phyloP scores from a whole-genome alignment of 1,284 basidiomycete species.

The Cryptococcus deneoformans region DNA sequence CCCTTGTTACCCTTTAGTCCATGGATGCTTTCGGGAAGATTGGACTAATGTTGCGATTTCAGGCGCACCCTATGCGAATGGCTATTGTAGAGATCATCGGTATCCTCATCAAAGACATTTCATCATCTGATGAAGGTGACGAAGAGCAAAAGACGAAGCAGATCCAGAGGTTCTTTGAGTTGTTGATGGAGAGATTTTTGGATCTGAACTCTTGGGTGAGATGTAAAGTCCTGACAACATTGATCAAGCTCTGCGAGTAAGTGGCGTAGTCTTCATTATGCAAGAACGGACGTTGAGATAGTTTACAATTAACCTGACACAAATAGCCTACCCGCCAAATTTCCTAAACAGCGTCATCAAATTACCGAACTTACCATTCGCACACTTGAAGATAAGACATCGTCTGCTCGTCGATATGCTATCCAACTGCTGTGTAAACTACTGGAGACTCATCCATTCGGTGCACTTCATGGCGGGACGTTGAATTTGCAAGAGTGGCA shows the following conservation, averaged over 20 bases:
- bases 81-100: slow-evolving; percentile 86
- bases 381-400: slow-evolving; percentile 86
- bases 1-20: too few species aligned
- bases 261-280: slow-evolving; percentile 19
- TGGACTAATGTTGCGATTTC: too few species aligned
- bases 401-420: slow-evolving; percentile 80
- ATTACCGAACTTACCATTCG: slow-evolving; percentile 73
- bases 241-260: slow-evolving; percentile 64
- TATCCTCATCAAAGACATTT: slow-evolving; percentile 72
- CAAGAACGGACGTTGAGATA: not conserved
- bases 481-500: slow-evolving; percentile 74
- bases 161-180: slow-evolving; percentile 75
- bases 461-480: slow-evolving; percentile 76
- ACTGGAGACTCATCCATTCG: slow-evolving; percentile 87
- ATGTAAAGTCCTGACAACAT: slow-evolving; percentile 75
- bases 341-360: slow-evolving; percentile 78
- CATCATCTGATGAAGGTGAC: slow-evolving; percentile 58
- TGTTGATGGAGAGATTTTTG: slow-evolving; percentile 77
- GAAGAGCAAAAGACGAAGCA: slow-evolving; percentile 71
- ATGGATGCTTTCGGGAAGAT: not conserved
- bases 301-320: not conserved
- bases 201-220: slow-evolving; percentile 91
- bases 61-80: slow-evolving; percentile 96
- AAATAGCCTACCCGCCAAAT: slow-evolving; percentile 68
- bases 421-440: slow-evolving; percentile 74